A percentile compares a stretch with the other conserved stretches of the same genome.
Conservation (phyloP, 768 basidiomycete species). For the Trametes maxima region DNA sequence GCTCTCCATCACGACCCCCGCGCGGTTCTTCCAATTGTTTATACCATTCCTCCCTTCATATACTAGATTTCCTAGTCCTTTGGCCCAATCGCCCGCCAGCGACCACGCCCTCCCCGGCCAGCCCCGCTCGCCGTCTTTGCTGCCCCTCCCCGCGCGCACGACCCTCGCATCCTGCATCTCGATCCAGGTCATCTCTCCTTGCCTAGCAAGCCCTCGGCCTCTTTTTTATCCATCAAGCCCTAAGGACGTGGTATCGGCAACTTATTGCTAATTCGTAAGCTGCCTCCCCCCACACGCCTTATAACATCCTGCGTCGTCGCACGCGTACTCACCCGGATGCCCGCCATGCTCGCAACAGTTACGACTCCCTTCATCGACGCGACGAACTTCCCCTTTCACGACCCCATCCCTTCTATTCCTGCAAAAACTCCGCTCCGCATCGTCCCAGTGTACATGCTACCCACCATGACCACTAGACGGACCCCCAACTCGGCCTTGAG, state of each 20-base stretch:
- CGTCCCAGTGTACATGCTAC: conserved; percentile 33
- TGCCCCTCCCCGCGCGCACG: conserved; percentile 38
- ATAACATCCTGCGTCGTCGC: conserved; percentile 30
- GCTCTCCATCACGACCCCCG: conserved; percentile 67
- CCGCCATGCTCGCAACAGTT: conserved; percentile 65
- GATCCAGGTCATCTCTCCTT: conserved; percentile 22
- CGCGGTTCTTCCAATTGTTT: conserved; percentile 50
- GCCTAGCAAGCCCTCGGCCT: conserved; percentile 21
- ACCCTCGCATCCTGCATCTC: conserved; percentile 37
- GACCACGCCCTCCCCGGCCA: conserved; percentile 17
- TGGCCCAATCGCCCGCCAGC: conserved; percentile 26
- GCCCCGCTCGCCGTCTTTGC: conserved; percentile 35
- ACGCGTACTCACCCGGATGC: conserved; percentile 11
- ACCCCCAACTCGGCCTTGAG: conserved; percentile 26
- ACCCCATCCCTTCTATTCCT: conserved; percentile 37
- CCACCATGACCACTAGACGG: conserved; percentile 28
- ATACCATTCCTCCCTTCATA: conserved; percentile 42
- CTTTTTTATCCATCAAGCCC: conserved; percentile 39
- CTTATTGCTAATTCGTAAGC: conserved; percentile 56
- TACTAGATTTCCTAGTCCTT: conserved; percentile 24
- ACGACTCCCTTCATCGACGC: conserved; percentile 51
- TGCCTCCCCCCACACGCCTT: not conserved
- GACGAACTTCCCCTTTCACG: conserved; percentile 40
- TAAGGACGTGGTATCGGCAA: conserved; percentile 44
- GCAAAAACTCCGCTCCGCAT: conserved; percentile 35